Percentiles rank a stretch among this genome's conserved stretches.
These are phyloP conservation scores for Aureobasidium sp. DNA, from an alignment of 2,329 filamentous ascomycete genomes.

Conservation along the genomic window DNA sequence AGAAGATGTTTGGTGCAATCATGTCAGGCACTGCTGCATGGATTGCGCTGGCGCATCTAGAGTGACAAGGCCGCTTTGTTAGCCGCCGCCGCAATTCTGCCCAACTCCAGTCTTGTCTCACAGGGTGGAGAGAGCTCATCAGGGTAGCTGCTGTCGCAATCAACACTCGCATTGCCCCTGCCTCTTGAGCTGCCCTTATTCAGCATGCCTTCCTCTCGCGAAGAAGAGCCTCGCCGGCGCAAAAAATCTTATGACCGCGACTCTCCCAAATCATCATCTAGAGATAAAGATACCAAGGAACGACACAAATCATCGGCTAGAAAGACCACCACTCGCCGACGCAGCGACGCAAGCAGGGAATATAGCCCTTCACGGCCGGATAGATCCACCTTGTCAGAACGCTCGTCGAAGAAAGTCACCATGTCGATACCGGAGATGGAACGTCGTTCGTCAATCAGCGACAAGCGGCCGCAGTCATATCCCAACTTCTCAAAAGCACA, in stretches of 20 bases:
- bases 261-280: conserved; percentile 18
- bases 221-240: conserved; percentile 24
- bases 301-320: conserved; percentile 15
- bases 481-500: conserved; percentile 82
- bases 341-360: conserved; percentile 17
- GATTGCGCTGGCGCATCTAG: conserved; percentile 5
- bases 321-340: conserved; percentile 14
- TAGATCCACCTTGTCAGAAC: conserved; percentile 14
- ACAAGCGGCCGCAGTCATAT: conserved; percentile 52
- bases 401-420: conserved; percentile 26
- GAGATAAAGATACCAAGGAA: conserved; percentile 18
- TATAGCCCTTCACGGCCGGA: conserved; percentile 13
- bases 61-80: conserved; percentile 1
- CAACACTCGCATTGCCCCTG: neutral
- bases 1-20: neutral
- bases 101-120: neutral
- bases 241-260: conserved; percentile 29
- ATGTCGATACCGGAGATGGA: conserved; percentile 39
- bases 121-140: neutral
- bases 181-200: neutral
- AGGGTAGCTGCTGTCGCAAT: neutral
- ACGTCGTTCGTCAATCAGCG: conserved; percentile 29
- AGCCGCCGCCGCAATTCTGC: conserved; percentile 5
- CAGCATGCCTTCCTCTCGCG: conserved; percentile 9
- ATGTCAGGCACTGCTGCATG: conserved; percentile 8